Conservation (phyloP, 352 stramenopile genomes). For the Salisapilia sapeloensis region DNA sequence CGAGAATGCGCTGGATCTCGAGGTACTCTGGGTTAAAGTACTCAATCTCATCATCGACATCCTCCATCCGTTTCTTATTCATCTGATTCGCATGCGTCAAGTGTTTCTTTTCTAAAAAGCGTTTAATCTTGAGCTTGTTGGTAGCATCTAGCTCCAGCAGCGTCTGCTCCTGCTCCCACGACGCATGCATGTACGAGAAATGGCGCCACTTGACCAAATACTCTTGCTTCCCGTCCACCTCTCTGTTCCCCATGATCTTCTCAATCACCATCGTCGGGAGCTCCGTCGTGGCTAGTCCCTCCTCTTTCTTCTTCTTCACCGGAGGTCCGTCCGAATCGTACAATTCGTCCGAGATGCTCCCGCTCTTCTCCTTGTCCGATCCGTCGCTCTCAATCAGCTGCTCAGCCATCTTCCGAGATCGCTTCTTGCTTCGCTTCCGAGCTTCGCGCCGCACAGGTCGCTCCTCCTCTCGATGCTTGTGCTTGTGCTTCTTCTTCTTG, state of each 20-base stretch:
- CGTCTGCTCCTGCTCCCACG: constrained; percentile 64
- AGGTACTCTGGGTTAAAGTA: constrained; percentile 86
- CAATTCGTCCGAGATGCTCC: constrained; percentile 25
- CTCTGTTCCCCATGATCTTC: constrained; percentile 64
- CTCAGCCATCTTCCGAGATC: not conserved
- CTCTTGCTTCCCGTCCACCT: constrained; percentile 29
- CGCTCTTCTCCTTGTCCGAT: constrained; percentile 8
- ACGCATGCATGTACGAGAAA: constrained; percentile 79
- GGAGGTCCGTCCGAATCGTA: constrained; percentile 12
- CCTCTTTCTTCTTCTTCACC: constrained; percentile 14
- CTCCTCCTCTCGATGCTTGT: constrained; percentile 1
- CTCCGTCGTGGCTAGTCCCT: constrained; percentile 1
- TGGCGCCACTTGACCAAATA: constrained; percentile 86
- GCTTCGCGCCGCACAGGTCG: too few relatives aligned
- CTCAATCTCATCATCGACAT: constrained; percentile 30
- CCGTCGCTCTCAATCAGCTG: constrained; percentile 3
- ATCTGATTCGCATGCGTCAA: constrained; percentile 8
- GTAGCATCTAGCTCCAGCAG: constrained; percentile 64
- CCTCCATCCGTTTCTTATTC: constrained; percentile 12
- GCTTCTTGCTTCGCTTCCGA: constrained; percentile 8
- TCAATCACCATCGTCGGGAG: constrained; percentile 65
- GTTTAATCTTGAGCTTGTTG: constrained; percentile 80
- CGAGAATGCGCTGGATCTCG: constrained; percentile 79
- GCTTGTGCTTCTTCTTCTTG: constrained; percentile 5
- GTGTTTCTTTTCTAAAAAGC: constrained; percentile 73